These are phyloP conservation scores for Sinapis alba DNA, from an alignment of 441 rosid species.

Conservation along the genomic window DNA sequence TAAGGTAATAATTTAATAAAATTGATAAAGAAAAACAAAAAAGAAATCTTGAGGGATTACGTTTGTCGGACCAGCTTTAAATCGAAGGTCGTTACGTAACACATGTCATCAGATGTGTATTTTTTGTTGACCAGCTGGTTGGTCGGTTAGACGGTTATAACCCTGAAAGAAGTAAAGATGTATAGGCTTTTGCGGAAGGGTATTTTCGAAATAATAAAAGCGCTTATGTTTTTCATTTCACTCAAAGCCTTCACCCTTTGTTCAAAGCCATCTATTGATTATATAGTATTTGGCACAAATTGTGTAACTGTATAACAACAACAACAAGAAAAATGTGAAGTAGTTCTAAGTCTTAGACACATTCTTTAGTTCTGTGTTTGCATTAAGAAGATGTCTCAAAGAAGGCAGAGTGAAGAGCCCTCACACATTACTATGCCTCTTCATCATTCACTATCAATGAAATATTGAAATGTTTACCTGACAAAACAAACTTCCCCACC, in stretches of 20 bases:
- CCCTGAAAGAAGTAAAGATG: not conserved
- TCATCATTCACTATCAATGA: constrained; percentile 78
- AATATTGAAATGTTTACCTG: constrained; percentile 67
- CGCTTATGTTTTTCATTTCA: not conserved
- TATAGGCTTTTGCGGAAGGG: constrained; percentile 7
- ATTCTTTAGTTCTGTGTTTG: constrained; percentile 19
- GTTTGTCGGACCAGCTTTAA: constrained; percentile 31
- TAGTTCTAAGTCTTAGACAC: constrained; percentile 19
- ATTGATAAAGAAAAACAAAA: not conserved
- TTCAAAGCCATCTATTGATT: not conserved
- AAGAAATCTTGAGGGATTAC: constrained; percentile 21
- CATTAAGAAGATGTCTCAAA: constrained; percentile 51
- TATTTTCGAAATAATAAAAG: constrained; percentile 10
- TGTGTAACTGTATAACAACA: not conserved
- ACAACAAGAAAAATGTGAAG: constrained; percentile 7
- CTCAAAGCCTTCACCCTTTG: not conserved
- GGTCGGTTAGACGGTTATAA: constrained; percentile 19
- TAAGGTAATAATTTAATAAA: not conserved
- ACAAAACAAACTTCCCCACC: not conserved
- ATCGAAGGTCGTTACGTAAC: constrained; percentile 35
- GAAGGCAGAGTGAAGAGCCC: constrained; percentile 72
- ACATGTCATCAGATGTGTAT: constrained; percentile 14
- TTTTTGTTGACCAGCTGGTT: constrained; percentile 31
- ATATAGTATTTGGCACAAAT: not conserved
- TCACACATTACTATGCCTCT: constrained; percentile 81